phyloP scores from a whole-genome alignment of 768 basidiomycete genomes.

The Mycena leptocephala region DNA sequence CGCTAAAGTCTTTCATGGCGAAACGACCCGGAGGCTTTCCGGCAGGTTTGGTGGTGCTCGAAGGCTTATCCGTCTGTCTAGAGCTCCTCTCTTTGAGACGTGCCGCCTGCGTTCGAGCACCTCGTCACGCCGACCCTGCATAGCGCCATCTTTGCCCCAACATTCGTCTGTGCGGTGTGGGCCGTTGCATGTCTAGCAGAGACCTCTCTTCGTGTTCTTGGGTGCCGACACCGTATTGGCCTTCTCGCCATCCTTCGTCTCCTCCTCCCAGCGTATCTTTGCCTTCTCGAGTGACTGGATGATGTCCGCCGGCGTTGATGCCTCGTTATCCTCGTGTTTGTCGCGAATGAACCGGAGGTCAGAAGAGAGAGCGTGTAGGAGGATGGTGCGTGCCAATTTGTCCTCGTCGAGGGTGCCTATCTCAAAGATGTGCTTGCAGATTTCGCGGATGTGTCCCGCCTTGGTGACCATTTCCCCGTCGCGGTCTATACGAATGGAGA shows the following conservation, averaged over 20 bases:
- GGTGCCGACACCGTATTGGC: background rate
- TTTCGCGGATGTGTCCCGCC: background rate
- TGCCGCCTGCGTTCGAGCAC: background rate
- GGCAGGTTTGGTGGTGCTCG: too few relatives aligned
- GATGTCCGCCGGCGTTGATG: background rate
- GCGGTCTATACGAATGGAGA: background rate
- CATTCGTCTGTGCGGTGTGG: background rate
- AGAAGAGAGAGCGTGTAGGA: background rate
- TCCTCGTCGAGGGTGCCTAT: too few relatives aligned
- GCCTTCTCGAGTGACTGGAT: background rate
- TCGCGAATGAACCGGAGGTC: too few relatives aligned
- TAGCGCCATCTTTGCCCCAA: too few relatives aligned
- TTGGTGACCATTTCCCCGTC: background rate
- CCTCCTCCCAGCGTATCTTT: background rate
- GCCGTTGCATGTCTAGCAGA: background rate
- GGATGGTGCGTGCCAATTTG: background rate
- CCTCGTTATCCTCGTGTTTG: background rate
- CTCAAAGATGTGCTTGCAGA: background rate
- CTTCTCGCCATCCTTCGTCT: background rate
- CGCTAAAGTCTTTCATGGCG: background rate
- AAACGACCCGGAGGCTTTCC: background rate
- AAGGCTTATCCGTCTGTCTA: too few relatives aligned
- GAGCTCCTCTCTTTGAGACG: too few relatives aligned
- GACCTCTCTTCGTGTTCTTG: background rate
- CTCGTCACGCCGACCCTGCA: conserved; percentile 11